A percentile compares a stretch with the other conserved stretches of the same genome.
These are phyloP conservation scores for Starmerella scarabaei DNA, from an alignment of 805 yeast genomes.

Conservation along the genomic window DNA sequence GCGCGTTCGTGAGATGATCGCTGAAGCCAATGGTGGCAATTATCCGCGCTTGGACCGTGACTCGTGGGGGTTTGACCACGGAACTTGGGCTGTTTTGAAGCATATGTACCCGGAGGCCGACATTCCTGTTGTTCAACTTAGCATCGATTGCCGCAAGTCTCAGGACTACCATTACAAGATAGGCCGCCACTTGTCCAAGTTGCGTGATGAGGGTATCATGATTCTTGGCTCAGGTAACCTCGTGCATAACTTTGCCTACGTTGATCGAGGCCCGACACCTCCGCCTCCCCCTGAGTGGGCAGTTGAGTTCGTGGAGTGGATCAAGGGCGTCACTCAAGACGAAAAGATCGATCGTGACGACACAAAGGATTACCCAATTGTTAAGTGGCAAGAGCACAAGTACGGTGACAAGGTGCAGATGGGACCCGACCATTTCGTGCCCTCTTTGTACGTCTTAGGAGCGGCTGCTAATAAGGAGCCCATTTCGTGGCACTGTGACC, in stretches of 20 bases:
- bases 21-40: constrained; percentile 1
- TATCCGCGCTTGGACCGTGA: constrained; percentile 1
- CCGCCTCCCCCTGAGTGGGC: constrained; percentile 17
- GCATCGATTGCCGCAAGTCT: constrained; percentile 29
- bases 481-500: constrained; percentile 1
- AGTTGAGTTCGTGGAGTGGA: constrained; percentile 30
- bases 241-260: constrained; percentile 41
- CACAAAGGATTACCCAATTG: constrained; percentile 24
- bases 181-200: constrained; percentile 40
- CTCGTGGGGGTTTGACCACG: constrained; percentile 22
- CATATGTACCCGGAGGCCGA: constrained; percentile 21
- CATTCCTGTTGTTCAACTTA: constrained; percentile 30
- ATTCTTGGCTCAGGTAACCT: constrained; percentile 58
- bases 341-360: constrained; percentile 6
- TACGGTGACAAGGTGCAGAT: constrained; percentile 42
- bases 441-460: constrained; percentile 17
- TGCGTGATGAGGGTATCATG: constrained; percentile 40
- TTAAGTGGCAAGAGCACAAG: constrained; percentile 16
- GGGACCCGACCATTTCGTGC: constrained; percentile 49
- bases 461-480: constrained; percentile 10
- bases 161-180: constrained; percentile 32
- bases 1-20: constrained; percentile 9
- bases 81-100: constrained; percentile 19
- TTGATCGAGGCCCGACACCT: constrained; percentile 10
- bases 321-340: constrained; percentile 17